phyloP scores from a whole-genome alignment of 2,329 filamentous ascomycete genomes.

The Colletotrichum falcatum region DNA sequence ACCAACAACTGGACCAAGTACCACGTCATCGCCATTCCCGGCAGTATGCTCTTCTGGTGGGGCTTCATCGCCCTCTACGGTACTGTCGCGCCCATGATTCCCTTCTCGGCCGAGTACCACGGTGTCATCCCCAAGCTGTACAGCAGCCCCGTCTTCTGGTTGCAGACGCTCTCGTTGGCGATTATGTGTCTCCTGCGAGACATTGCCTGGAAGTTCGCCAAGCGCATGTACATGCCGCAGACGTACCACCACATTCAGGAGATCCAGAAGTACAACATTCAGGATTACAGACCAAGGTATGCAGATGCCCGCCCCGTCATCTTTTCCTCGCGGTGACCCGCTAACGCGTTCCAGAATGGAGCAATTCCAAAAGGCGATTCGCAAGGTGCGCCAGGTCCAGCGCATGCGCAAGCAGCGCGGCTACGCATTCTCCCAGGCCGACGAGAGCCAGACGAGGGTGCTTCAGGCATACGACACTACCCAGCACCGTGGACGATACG shows the following conservation, averaged over 20 bases:
- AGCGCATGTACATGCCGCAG: slow-evolving; percentile 96
- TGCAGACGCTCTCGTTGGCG: slow-evolving; percentile 85
- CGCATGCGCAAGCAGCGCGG: slow-evolving; percentile 99
- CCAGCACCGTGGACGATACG: slow-evolving; percentile 88
- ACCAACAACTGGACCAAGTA: slow-evolving; percentile 99
- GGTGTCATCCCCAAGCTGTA: slow-evolving; percentile 87
- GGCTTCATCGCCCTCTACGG: slow-evolving; percentile 90
- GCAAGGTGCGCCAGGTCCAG: slow-evolving; percentile 97
- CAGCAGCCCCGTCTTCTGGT: slow-evolving; percentile 87
- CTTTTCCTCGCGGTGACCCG: background rate
- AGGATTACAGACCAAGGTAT: slow-evolving; percentile 95
- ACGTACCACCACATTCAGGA: slow-evolving; percentile 99
- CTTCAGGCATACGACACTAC: slow-evolving; percentile 99
- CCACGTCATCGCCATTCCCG: slow-evolving; percentile 93
- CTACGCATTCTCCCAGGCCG: slow-evolving; percentile 97
- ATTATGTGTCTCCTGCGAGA: slow-evolving; percentile 87
- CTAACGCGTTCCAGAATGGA: slow-evolving; percentile 79
- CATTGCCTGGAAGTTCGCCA: slow-evolving; percentile 96
- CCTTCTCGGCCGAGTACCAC: slow-evolving; percentile 85
- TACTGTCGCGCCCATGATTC: slow-evolving; percentile 83
- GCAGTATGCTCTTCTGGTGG: slow-evolving; percentile 92
- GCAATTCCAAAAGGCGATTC: slow-evolving; percentile 99
- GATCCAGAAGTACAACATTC: slow-evolving; percentile 99
- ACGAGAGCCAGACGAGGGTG: slow-evolving; percentile 94
- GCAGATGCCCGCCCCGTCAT: slow-evolving; percentile 45